Percentiles rank a stretch among this genome's conserved stretches.
These are phyloP conservation scores for Thraustotheca clavata DNA, from an alignment of 352 stramenopile species.

Conservation along the genomic window DNA sequence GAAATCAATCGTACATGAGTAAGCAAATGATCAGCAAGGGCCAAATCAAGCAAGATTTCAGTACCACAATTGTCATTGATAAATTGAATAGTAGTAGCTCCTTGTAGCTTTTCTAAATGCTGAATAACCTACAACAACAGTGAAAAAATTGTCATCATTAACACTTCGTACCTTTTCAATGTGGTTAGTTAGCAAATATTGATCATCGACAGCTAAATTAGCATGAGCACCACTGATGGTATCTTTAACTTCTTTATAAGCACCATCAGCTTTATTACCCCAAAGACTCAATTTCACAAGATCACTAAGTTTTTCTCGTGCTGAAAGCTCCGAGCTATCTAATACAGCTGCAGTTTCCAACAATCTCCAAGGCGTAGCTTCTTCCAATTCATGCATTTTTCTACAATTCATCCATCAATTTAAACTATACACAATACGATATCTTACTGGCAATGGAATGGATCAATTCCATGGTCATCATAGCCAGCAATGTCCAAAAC, in stretches of 20 bases:
- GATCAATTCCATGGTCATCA: constrained; percentile 49
- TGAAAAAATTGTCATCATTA: background rate
- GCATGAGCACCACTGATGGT: constrained; percentile 45
- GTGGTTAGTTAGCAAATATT: constrained; percentile 51
- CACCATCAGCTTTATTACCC: constrained; percentile 70
- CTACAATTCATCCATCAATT: constrained; percentile 4
- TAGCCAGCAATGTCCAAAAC: constrained; percentile 54
- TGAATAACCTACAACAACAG: constrained; percentile 28
- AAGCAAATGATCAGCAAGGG: constrained; percentile 54
- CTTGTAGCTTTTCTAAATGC: constrained; percentile 27
- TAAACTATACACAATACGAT: background rate
- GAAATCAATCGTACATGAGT: constrained; percentile 24
- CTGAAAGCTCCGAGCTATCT: constrained; percentile 16
- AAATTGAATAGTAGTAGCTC: constrained; percentile 28
- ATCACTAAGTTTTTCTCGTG: constrained; percentile 31
- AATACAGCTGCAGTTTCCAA: constrained; percentile 39
- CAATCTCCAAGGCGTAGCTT: constrained; percentile 43
- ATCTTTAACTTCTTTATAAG: constrained; percentile 66
- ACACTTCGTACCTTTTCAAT: constrained; percentile 23
- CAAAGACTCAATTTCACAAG: constrained; percentile 67
- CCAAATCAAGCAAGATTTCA: constrained; percentile 57
- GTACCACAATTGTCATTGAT: constrained; percentile 79
- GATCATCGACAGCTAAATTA: constrained; percentile 45
- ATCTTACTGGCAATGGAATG: constrained; percentile 45
- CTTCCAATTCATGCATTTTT: constrained; percentile 47